A percentile compares a stretch with the other conserved stretches of the same genome.
Evolutionary conservation across 129 eudicot species (phyloP).

Genomic region (Helianthus tuberosus): DNA sequence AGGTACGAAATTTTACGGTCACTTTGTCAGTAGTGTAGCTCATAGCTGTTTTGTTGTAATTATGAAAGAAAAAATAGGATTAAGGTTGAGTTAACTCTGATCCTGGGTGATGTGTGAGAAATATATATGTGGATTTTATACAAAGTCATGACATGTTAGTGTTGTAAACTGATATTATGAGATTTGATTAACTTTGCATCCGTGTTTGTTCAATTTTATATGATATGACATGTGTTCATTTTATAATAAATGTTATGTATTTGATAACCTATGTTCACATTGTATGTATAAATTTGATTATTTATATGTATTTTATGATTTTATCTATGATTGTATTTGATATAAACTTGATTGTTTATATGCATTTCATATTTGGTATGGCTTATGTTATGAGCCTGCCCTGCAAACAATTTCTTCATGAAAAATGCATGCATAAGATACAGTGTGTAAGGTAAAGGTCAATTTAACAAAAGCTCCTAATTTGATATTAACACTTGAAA

Average conservation of each 20-base stretch:
- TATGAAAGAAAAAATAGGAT: background rate
- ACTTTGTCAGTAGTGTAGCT: background rate
- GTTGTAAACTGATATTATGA: background rate
- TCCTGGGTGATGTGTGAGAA: background rate
- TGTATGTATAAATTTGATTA: background rate
- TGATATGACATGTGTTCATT: background rate
- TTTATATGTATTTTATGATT: background rate
- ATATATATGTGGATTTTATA: background rate
- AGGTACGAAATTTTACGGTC: conserved; percentile 13
- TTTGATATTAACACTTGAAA: too few species aligned
- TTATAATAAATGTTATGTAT: background rate
- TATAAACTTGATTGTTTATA: background rate
- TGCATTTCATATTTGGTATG: background rate
- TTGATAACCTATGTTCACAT: background rate
- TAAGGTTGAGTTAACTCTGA: background rate
- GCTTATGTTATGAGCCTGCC: background rate
- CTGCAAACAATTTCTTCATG: background rate
- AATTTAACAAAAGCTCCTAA: too few species aligned
- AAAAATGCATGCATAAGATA: background rate
- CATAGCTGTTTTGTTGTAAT: background rate
- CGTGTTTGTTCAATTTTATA: background rate
- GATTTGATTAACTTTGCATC: background rate
- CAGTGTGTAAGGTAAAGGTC: background rate
- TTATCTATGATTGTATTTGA: too few species aligned
- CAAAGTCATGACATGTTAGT: background rate